phyloP scores from a whole-genome alignment of 2,329 filamentous ascomycete genomes.

The Colletotrichum magnum region DNA sequence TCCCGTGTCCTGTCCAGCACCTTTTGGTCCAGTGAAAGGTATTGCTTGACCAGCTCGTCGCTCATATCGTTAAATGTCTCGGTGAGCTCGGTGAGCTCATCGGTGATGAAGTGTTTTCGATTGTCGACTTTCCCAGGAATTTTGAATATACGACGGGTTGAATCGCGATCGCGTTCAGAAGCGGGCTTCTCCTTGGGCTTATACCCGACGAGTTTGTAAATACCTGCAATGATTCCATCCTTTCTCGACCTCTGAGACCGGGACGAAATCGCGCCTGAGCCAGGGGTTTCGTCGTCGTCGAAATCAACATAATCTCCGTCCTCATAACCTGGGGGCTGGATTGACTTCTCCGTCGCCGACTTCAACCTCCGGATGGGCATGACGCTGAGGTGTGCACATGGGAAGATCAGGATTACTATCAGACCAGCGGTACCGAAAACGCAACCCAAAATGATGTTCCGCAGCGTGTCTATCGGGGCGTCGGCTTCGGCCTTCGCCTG shows the following conservation, averaged over 20 bases:
- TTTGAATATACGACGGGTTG: constrained; percentile 75
- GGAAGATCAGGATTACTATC: constrained; percentile 79
- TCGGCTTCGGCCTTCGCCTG: constrained; percentile 82
- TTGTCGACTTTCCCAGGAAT: constrained; percentile 88
- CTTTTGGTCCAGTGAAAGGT: constrained; percentile 85
- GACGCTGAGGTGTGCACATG: constrained; percentile 86
- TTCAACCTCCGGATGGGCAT: constrained; percentile 84
- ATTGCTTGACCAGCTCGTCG: constrained; percentile 89
- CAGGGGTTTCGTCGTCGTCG: constrained; percentile 60
- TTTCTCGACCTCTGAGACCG: constrained; percentile 61
- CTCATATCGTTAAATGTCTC: constrained; percentile 94
- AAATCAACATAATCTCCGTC: constrained; percentile 58
- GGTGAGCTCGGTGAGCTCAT: constrained; percentile 88
- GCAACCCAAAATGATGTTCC: constrained; percentile 84
- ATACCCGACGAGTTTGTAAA: constrained; percentile 42
- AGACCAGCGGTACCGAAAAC: constrained; percentile 86
- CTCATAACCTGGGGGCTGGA: constrained; percentile 75
- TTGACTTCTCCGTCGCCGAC: constrained; percentile 80
- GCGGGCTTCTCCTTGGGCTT: constrained; percentile 42
- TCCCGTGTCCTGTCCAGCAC: constrained; percentile 87
- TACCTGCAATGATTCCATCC: constrained; percentile 42
- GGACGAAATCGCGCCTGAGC: constrained; percentile 54
- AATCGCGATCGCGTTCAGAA: constrained; percentile 54
- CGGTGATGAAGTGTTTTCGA: constrained; percentile 80
- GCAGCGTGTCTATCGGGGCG: constrained; percentile 80